Evolutionary conservation across 2,329 filamentous ascomycete genomes (phyloP).

Genomic region (Stenocarpella maydis): DNA sequence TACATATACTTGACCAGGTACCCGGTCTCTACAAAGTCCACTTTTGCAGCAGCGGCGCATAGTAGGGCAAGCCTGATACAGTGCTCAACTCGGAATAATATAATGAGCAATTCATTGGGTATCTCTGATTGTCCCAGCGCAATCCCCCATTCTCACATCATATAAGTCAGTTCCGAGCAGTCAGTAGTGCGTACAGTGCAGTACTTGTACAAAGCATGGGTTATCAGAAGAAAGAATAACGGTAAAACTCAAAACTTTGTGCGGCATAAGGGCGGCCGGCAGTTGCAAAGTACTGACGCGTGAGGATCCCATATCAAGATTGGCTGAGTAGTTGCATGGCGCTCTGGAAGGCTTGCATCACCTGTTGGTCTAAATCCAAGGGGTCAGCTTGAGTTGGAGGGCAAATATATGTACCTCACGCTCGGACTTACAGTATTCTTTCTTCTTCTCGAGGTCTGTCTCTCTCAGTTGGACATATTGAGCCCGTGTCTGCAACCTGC

Average conservation of each 20-base stretch:
- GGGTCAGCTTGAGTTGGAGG: neutral
- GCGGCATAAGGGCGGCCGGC: too few relatives aligned
- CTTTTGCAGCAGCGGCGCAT: neutral
- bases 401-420: neutral
- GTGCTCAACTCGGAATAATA: neutral
- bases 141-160: neutral
- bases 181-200: neutral
- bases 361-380: slow-evolving; percentile 57
- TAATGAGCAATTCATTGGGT: slow-evolving; percentile 16
- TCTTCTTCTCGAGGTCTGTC: slow-evolving; percentile 73
- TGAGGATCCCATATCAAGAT: neutral
- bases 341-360: slow-evolving; percentile 69
- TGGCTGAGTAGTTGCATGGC: slow-evolving; percentile 63
- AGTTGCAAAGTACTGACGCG: neutral
- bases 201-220: neutral
- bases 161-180: neutral
- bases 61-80: neutral
- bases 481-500: slow-evolving; percentile 79
- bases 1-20: too few relatives aligned
- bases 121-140: slow-evolving; percentile 3
- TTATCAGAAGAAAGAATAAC: neutral
- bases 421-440: slow-evolving; percentile 76
- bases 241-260: neutral
- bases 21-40: neutral
- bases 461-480: slow-evolving; percentile 80